These are phyloP conservation scores for Amanita thiersii DNA, from an alignment of 768 basidiomycete species.

Conservation along the genomic window DNA sequence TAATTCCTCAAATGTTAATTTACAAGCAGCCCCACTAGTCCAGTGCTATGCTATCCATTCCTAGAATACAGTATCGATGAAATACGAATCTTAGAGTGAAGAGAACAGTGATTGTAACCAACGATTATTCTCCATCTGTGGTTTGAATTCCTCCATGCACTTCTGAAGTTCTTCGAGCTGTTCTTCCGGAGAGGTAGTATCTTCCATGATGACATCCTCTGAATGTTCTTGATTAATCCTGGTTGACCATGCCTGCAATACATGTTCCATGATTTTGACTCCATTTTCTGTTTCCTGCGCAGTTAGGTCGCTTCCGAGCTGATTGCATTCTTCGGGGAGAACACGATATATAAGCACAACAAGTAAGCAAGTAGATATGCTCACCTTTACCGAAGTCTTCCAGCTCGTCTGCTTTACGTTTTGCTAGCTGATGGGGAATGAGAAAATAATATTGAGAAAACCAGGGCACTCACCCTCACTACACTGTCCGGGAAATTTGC, in stretches of 20 bases:
- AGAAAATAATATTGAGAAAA: background rate
- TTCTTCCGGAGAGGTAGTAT: conserved; percentile 24
- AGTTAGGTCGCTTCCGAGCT: conserved; percentile 30
- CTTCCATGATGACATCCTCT: conserved; percentile 39
- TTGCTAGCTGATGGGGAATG: conserved; percentile 55
- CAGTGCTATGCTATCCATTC: too few relatives aligned
- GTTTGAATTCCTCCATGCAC: conserved; percentile 57
- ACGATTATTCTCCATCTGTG: conserved; percentile 65
- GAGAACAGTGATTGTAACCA: conserved; percentile 66
- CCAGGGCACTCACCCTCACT: conserved; percentile 54
- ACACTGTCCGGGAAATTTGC: conserved; percentile 97
- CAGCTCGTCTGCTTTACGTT: conserved; percentile 84
- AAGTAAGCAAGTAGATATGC: background rate
- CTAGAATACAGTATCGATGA: background rate
- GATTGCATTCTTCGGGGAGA: conserved; percentile 10
- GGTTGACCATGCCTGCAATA: conserved; percentile 58
- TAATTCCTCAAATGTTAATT: too few relatives aligned
- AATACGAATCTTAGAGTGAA: conserved; percentile 18
- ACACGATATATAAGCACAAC: background rate
- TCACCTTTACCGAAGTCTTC: conserved; percentile 62
- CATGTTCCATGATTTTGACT: conserved; percentile 68
- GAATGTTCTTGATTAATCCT: conserved; percentile 35
- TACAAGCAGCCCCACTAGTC: too few relatives aligned
- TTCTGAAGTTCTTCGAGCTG: conserved; percentile 48
- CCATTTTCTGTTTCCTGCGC: conserved; percentile 68